Evolutionary conservation across 1,139 yeast species (phyloP), one percentile per base, ranked within the genome.

Genomic region (Pichia sp.): DNA sequence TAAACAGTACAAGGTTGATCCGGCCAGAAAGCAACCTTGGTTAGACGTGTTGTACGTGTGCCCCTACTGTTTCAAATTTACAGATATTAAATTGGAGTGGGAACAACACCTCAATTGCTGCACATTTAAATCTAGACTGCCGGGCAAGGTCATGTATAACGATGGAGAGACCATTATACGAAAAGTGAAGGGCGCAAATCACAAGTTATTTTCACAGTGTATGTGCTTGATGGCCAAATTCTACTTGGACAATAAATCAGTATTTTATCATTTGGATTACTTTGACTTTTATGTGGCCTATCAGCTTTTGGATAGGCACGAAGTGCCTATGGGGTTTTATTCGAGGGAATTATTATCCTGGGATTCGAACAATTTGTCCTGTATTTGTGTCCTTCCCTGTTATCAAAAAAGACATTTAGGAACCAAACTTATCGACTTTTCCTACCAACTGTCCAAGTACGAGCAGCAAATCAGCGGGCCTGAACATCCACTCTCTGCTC

Each of bases 341-440:
- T 87, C 96, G 17, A 84, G 85, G 48, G 98, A 91, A 52, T 62
- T 81, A 31, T 66, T 82, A 2, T 79, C 96, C 0, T 85, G 88
- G 75, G 93, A 85, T 38, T 72, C 74, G 38, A 84, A 87, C 52
- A 91, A 91, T 54, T 63, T 91, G 33, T 96, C 96, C 1, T 91
- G 97, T 54, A 83, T 91, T 18, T 69, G 94, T 48, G 75, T 86
- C 4, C 84, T 91, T 45, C 98, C 98, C 0, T 96, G 96, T 1
- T 91, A 77, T 54, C 98, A 91, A 54, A 66, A 86, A 39, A 69
- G 72, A 27, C 80, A 77, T 17, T 59, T 88, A 25, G 98, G 98
- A 0, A 74, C 85, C 5, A 63, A 85, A 13, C 56, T 91, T 30
- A 85, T 91, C 22, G 88, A 85, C 41, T 84, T 86, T 48, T 86